These are phyloP conservation scores for Panicum miliaceum DNA, from an alignment of 176 grass and related monocot genomes.

Conservation along the genomic window DNA sequence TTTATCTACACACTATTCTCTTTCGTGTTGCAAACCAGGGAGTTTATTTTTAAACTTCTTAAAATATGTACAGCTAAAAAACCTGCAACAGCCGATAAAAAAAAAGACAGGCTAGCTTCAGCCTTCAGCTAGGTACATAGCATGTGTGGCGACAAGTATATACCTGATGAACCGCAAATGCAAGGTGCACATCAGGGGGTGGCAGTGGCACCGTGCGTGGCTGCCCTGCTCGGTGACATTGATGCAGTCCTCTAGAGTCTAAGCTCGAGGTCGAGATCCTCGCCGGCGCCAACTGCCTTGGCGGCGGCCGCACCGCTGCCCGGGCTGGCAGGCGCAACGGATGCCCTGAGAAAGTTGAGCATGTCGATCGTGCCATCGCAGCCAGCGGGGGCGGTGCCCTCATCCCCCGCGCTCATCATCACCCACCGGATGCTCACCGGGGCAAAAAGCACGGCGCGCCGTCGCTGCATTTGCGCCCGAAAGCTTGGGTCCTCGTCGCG, in stretches of 20 bases:
- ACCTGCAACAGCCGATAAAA: neutral
- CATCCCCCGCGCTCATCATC: constrained; percentile 7
- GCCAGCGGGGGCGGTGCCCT: neutral
- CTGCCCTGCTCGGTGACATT: too few relatives aligned
- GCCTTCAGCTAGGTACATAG: too few relatives aligned
- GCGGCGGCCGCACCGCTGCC: neutral
- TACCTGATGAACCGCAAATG: too few relatives aligned
- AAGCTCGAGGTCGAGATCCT: constrained; percentile 51
- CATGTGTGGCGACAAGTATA: too few relatives aligned
- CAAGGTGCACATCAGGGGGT: too few relatives aligned
- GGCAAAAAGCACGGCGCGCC: neutral
- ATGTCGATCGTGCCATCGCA: constrained; percentile 15
- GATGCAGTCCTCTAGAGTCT: constrained; percentile 29
- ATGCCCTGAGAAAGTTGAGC: constrained; percentile 59
- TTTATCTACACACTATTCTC: neutral
- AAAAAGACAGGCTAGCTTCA: too few relatives aligned
- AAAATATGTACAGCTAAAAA: neutral
- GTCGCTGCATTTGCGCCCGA: constrained; percentile 7
- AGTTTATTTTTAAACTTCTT: neutral
- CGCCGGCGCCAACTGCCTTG: neutral
- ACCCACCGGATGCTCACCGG: constrained; percentile 20
- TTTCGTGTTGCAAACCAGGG: neutral
- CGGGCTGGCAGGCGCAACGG: neutral
- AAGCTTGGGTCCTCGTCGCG: neutral
- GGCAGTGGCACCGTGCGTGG: too few relatives aligned